Conservation (phyloP, 2,329 filamentous ascomycete genomes). For the Monosporascus sp. region DNA sequence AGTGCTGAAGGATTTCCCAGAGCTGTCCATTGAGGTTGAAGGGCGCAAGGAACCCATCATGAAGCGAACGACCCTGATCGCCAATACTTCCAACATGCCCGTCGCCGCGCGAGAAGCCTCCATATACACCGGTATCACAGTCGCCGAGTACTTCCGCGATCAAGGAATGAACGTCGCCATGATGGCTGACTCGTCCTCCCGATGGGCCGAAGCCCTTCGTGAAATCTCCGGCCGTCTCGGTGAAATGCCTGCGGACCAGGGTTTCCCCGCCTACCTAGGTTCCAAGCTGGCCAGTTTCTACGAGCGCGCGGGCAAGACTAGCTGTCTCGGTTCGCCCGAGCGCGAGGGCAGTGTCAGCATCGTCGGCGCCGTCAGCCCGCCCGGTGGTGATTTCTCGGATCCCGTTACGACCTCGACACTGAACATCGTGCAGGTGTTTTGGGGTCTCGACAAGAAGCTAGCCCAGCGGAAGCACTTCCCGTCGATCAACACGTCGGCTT, state of each 20-base stretch:
- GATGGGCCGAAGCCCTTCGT: conserved; percentile 97
- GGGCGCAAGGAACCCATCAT: conserved; percentile 98
- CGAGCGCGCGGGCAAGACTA: conserved; percentile 89
- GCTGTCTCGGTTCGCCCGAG: conserved; percentile 81
- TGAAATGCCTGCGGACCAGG: conserved; percentile 99
- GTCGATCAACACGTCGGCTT: conserved; percentile 90
- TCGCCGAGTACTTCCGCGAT: conserved; percentile 95
- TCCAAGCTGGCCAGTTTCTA: conserved; percentile 99
- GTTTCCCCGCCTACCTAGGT: conserved; percentile 96
- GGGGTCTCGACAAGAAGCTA: conserved; percentile 99
- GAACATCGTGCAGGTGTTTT: conserved; percentile 98
- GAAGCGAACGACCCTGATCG: conserved; percentile 98
- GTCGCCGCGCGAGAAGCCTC: conserved; percentile 97
- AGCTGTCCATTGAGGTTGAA: conserved; percentile 90
- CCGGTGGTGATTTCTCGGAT: conserved; percentile 98
- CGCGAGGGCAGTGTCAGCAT: conserved; percentile 92
- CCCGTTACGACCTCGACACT: conserved; percentile 92
- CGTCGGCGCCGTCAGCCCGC: conserved; percentile 93
- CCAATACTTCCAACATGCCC: conserved; percentile 99
- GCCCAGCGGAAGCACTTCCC: conserved; percentile 99
- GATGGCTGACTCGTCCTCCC: conserved; percentile 98
- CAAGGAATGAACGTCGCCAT: conserved; percentile 97
- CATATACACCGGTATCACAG: conserved; percentile 94
- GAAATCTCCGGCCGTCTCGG: conserved; percentile 97
- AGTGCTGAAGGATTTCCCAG: conserved; percentile 99